A percentile compares a stretch with the other conserved stretches of the same genome.
Evolutionary conservation across 129 eudicot genomes (phyloP).

Genomic region (Lactuca saligna): DNA sequence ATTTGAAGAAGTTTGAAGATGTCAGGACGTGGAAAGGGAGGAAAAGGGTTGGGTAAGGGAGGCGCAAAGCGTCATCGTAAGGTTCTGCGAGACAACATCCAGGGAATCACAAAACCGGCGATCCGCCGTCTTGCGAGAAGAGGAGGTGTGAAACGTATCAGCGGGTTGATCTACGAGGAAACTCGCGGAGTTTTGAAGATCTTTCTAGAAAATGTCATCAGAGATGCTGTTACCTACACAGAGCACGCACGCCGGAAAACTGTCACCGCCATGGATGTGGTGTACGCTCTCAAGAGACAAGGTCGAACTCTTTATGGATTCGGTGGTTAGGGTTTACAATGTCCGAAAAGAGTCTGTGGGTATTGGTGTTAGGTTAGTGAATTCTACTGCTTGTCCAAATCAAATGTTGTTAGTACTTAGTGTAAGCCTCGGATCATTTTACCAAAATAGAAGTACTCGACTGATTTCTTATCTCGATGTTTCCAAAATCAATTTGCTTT

Average conservation of each 20-base stretch:
- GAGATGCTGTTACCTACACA: conserved; percentile 21
- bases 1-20: conserved; percentile 9
- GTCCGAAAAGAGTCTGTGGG: not conserved
- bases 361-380: not conserved
- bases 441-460: too few species aligned
- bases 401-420: too few species aligned
- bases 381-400: too few species aligned
- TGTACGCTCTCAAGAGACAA: conserved; percentile 23
- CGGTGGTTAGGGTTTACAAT: conserved; percentile 18
- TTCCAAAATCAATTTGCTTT: too few species aligned
- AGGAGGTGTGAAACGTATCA: too few species aligned
- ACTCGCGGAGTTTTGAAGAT: too few species aligned
- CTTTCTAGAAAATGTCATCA: conserved; percentile 23
- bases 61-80: conserved; percentile 32
- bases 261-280: conserved; percentile 30
- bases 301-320: conserved; percentile 29
- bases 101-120: not conserved
- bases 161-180: too few species aligned
- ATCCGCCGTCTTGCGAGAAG: too few species aligned
- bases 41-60: conserved; percentile 29
- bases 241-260: conserved; percentile 28
- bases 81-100: conserved; percentile 29
- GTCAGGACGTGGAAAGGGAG: conserved; percentile 38
- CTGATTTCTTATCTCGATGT: too few species aligned
- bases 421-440: too few species aligned